Base-by-base conservation (phyloP, 495 filamentous ascomycete genomes). In the Rusavskia elegans region DNA sequence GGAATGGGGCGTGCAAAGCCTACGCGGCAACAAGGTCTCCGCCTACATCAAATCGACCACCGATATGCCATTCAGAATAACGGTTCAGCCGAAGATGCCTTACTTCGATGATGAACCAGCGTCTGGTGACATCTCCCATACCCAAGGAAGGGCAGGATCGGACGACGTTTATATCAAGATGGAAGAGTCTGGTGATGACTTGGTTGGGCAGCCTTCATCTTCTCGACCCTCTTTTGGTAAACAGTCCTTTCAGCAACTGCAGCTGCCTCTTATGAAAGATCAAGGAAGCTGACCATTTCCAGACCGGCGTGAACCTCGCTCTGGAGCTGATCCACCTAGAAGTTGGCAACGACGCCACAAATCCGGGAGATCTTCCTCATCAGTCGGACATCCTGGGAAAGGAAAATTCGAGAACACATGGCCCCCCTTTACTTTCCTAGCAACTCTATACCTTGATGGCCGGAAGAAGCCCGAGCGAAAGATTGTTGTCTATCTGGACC, bases 21-120 rank as follows among this genome's bases (percentile, higher is more conserved):
- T 52, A 16, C 49, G 53, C 5, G 19, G n/a, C n/a, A 53, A 49
- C 11, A 49, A 37, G 23, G 53, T 58, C n/a, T 63, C 59, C 35
- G 55, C 64, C 19, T 63, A 63, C 38, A 52, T 66, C 21, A 35
- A 64, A 41, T 61, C 63, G n/a, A 52, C 51, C 21, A 57, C 53
- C n/a, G 53, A 56, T 29, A 51, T 61, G 54, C 20, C 50, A 2
- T 64, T 64, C 53, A 20, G 45, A 4, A 54, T 64, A 29, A 29
- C 35, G 21, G 54, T 61, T 25, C 42, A 53, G 45, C 57, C 61
- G 10, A 55, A 36, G 10, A 45, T 62, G 13, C 58, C 59, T 14
- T 42, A 46, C 44, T 42, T 19, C 20, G 16, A 42, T 1, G 40
- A 42, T 2, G n/a, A 19, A 42, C 13, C 3, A 19, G 14, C n/a